Percentiles rank a stretch among this genome's conserved stretches.
These are phyloP conservation scores for Starmerella asiatica DNA, from an alignment of 805 yeast species.

Conservation along the genomic window DNA sequence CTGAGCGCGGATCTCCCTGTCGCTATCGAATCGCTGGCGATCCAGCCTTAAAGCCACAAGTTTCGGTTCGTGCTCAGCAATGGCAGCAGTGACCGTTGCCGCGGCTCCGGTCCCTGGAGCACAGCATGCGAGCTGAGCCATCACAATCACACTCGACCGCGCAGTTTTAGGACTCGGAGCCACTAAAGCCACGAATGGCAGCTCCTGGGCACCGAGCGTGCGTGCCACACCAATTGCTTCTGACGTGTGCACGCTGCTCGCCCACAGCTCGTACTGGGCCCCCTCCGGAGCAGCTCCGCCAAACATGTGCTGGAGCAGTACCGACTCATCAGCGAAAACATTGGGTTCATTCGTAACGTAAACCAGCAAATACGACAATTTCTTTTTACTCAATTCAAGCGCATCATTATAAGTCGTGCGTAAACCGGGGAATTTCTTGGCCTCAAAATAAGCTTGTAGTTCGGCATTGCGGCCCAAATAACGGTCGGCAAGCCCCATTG, in stretches of 20 bases:
- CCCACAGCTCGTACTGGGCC: slow-evolving; percentile 61
- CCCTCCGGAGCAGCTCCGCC: slow-evolving; percentile 33
- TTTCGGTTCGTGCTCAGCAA: slow-evolving; percentile 47
- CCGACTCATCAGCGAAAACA: slow-evolving; percentile 34
- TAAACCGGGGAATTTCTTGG: background rate
- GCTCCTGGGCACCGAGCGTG: slow-evolving; percentile 52
- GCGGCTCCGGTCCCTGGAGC: no score
- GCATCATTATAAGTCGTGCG: slow-evolving; percentile 55
- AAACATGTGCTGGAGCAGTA: slow-evolving; percentile 35
- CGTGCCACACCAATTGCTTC: slow-evolving; percentile 78
- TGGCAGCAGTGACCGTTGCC: slow-evolving; percentile 27
- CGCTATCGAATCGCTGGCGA: slow-evolving; percentile 41
- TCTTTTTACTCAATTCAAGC: slow-evolving; percentile 50
- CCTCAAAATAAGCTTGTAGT: background rate
- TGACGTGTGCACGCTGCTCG: slow-evolving; percentile 66
- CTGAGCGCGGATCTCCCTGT: slow-evolving; percentile 47
- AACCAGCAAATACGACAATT: slow-evolving; percentile 59
- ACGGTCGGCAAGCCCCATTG: background rate
- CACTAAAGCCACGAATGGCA: slow-evolving; percentile 72
- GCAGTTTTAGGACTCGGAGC: slow-evolving; percentile 44
- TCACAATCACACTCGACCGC: slow-evolving; percentile 33
- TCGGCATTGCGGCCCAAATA: background rate
- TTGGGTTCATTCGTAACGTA: slow-evolving; percentile 48
- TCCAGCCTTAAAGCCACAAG: slow-evolving; percentile 50
- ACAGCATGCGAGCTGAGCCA: slow-evolving; percentile 48